phyloP scores from a whole-genome alignment of 805 yeast genomes.

The Myxozyma melibiosi region DNA sequence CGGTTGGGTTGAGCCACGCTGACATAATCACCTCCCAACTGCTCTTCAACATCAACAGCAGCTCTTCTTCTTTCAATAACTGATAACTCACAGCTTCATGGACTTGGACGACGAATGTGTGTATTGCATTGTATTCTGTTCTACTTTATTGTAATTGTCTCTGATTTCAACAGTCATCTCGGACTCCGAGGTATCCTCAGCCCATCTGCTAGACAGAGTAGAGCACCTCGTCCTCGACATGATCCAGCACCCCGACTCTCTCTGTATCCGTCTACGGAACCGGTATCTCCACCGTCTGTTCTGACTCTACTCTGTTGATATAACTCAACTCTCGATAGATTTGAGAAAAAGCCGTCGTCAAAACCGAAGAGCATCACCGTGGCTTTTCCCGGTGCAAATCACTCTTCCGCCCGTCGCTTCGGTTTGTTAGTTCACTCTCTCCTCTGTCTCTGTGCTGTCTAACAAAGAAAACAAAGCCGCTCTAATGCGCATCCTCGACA shows the following conservation, averaged over 20 bases:
- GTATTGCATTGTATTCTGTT: no score
- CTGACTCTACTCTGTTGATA: background rate
- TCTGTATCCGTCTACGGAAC: background rate
- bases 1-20: no score
- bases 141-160: no score
- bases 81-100: no score
- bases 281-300: background rate
- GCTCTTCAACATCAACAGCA: no score
- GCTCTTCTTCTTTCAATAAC: no score
- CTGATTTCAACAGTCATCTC: no score
- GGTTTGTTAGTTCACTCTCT: background rate
- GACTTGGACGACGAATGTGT: no score
- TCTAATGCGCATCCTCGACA: conserved; percentile 13
- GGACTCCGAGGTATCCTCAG: background rate
- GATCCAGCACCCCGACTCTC: background rate
- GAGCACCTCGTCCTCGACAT: background rate
- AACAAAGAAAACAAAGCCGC: conserved; percentile 7
- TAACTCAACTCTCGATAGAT: background rate
- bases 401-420: conserved; percentile 1
- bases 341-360: background rate
- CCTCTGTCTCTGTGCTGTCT: background rate
- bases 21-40: no score
- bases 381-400: conserved; percentile 12
- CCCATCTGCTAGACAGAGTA: background rate
- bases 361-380: background rate